These are phyloP conservation scores for Xylaria sp. DNA, from an alignment of 2,329 filamentous ascomycete species.

Conservation along the genomic window DNA sequence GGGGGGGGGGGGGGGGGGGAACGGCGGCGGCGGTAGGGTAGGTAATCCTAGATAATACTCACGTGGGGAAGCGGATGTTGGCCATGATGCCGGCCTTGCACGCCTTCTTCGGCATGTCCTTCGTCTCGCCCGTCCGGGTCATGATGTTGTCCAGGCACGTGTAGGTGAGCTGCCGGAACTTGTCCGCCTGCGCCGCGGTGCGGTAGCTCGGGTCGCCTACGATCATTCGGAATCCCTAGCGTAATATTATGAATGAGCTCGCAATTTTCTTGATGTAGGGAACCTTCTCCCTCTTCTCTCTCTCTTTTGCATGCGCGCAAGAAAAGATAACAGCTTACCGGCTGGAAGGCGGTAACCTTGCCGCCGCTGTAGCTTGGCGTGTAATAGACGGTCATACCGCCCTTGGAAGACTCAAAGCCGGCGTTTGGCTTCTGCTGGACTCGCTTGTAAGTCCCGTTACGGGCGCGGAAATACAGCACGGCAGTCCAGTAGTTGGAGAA, in stretches of 20 bases:
- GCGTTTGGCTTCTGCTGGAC: slow-evolving; percentile 25
- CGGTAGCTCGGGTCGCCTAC: slow-evolving; percentile 42
- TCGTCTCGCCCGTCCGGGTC: slow-evolving; percentile 43
- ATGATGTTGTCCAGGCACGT: slow-evolving; percentile 44
- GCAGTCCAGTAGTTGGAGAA: slow-evolving; percentile 41
- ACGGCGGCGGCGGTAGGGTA: too few species aligned
- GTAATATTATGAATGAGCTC: not conserved
- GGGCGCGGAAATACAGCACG: slow-evolving; percentile 38
- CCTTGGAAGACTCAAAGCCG: slow-evolving; percentile 37
- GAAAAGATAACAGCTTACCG: slow-evolving; percentile 24
- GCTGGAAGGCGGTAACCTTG: slow-evolving; percentile 46
- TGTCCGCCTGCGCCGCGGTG: slow-evolving; percentile 36
- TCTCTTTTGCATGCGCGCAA: not conserved
- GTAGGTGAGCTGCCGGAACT: slow-evolving; percentile 46
- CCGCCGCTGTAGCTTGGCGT: slow-evolving; percentile 21
- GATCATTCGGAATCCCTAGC: slow-evolving; percentile 45
- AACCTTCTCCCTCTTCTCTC: too few species aligned
- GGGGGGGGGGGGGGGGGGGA: too few species aligned
- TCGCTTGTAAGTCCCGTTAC: slow-evolving; percentile 40
- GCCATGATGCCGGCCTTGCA: slow-evolving; percentile 43
- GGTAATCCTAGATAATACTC: slow-evolving; percentile 1
- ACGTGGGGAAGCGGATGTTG: slow-evolving; percentile 49
- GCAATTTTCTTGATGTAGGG: not conserved
- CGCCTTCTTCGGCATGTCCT: slow-evolving; percentile 41
- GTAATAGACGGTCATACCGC: slow-evolving; percentile 29